Conservation (phyloP, 202 grass and related monocot species). For the Musa balbisiana region DNA sequence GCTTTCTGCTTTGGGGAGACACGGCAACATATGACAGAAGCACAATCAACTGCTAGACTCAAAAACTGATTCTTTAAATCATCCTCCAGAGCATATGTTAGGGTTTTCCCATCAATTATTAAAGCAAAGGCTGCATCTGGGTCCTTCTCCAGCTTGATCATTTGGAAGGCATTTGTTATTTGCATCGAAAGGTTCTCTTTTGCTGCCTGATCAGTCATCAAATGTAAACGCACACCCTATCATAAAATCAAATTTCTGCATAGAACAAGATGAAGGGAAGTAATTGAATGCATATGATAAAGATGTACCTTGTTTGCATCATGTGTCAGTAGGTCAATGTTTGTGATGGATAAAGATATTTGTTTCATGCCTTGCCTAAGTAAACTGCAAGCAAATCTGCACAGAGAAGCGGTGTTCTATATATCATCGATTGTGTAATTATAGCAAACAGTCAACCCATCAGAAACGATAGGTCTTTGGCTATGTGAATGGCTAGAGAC, state of each 20-base stretch:
- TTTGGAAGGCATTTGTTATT: constrained; percentile 78
- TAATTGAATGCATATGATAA: constrained; percentile 27
- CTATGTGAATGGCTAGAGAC: not conserved
- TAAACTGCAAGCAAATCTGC: constrained; percentile 91
- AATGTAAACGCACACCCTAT: constrained; percentile 59
- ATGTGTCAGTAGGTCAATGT: constrained; percentile 47
- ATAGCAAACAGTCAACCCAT: constrained; percentile 5
- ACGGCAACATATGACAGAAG: constrained; percentile 97
- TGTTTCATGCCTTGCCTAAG: constrained; percentile 95
- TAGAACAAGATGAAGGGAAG: constrained; percentile 28
- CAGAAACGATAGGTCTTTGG: not conserved
- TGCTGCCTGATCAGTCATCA: constrained; percentile 62
- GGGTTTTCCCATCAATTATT: constrained; percentile 91
- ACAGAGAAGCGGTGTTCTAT: constrained; percentile 24
- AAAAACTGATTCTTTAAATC: constrained; percentile 89
- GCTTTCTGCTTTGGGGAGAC: constrained; percentile 98
- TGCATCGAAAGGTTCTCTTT: constrained; percentile 78
- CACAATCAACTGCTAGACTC: constrained; percentile 81
- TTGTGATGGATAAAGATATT: constrained; percentile 58
- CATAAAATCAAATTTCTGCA: constrained; percentile 34
- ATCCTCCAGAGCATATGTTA: constrained; percentile 76
- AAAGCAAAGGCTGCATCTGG: constrained; percentile 96
- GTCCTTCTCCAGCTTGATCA: constrained; percentile 84
- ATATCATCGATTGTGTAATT: not conserved
- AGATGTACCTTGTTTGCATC: constrained; percentile 71